A percentile compares a stretch with the other conserved stretches of the same genome.
Conservation (phyloP, 352 stramenopile species). For the Phytophthora constricta region DNA sequence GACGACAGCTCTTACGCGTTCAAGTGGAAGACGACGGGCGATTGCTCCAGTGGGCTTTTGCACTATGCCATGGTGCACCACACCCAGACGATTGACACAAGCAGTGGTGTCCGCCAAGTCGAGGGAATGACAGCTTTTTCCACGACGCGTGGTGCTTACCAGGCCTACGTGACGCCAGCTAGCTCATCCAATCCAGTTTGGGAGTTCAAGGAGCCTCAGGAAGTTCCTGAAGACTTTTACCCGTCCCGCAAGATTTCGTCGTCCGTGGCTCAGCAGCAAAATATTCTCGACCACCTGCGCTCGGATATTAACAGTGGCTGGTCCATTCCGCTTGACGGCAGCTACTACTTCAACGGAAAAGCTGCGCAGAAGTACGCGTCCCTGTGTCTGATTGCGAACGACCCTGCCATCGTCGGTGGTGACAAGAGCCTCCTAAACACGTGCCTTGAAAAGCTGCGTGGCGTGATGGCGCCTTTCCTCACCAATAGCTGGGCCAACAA, state of each 20-base stretch:
- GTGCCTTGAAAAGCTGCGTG: slow-evolving; percentile 48
- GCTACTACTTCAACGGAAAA: slow-evolving; percentile 67
- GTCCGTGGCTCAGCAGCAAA: slow-evolving; percentile 37
- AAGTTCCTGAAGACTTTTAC: slow-evolving; percentile 54
- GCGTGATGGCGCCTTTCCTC: slow-evolving; percentile 46
- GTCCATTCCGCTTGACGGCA: slow-evolving; percentile 49
- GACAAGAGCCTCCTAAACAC: slow-evolving; percentile 46
- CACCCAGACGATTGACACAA: slow-evolving; percentile 45
- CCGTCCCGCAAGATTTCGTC: slow-evolving; percentile 40
- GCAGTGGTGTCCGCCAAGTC: slow-evolving; percentile 31
- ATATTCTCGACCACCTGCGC: slow-evolving; percentile 47
- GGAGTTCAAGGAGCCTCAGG: slow-evolving; percentile 53
- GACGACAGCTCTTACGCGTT: slow-evolving; percentile 56
- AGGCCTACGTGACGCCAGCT: too few species aligned
- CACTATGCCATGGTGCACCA: slow-evolving; percentile 71
- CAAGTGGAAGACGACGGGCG: slow-evolving; percentile 59
- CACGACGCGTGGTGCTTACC: slow-evolving; percentile 67
- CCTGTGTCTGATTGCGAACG: slow-evolving; percentile 54
- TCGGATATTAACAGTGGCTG: slow-evolving; percentile 56
- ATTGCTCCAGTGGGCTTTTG: slow-evolving; percentile 59
- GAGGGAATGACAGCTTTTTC: slow-evolving; percentile 52
- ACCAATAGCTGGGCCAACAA: slow-evolving; percentile 49
- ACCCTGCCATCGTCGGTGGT: slow-evolving; percentile 44
- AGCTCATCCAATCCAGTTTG: slow-evolving; percentile 35
- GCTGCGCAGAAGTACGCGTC: slow-evolving; percentile 60